Conservation (phyloP, 352 stramenopile species). For the Blastocystis hominis region DNA sequence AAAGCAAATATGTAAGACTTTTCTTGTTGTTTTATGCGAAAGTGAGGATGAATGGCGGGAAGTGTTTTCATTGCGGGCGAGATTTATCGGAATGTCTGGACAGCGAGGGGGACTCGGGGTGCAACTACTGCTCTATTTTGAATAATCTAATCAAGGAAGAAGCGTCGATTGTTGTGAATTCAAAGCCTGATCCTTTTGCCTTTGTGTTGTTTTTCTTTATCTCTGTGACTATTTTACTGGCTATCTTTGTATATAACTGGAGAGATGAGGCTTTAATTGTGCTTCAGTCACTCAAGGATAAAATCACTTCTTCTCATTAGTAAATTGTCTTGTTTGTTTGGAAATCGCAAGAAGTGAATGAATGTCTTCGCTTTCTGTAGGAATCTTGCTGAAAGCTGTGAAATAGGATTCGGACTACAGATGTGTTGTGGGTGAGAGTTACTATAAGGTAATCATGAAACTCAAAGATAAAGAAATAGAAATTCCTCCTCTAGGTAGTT, state of each 20-base stretch:
- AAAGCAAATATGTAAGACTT: background rate
- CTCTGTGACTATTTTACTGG: background rate
- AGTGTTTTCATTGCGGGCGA: conserved; percentile 35
- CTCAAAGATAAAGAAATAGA: background rate
- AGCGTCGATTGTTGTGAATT: background rate
- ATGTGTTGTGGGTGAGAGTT: background rate
- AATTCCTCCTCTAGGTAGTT: background rate
- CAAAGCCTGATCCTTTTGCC: background rate
- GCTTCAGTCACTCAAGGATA: background rate
- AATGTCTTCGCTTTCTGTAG: background rate
- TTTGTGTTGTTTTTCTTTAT: conserved; percentile 27
- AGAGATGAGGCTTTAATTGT: conserved; percentile 7
- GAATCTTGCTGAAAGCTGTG: background rate
- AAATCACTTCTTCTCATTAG: conserved; percentile 4
- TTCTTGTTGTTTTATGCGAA: background rate
- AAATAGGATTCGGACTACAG: conserved; percentile 18
- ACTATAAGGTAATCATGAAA: background rate
- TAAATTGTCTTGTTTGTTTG: background rate
- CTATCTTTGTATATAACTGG: conserved; percentile 45
- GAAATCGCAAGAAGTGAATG: background rate
- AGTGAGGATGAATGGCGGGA: background rate
- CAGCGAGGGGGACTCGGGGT: background rate
- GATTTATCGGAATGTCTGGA: background rate
- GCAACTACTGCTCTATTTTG: conserved; percentile 42
- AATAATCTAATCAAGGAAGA: conserved; percentile 15